These are phyloP conservation scores for Metschnikowia orientalis DNA, from an alignment of 805 yeast species.

Conservation along the genomic window DNA sequence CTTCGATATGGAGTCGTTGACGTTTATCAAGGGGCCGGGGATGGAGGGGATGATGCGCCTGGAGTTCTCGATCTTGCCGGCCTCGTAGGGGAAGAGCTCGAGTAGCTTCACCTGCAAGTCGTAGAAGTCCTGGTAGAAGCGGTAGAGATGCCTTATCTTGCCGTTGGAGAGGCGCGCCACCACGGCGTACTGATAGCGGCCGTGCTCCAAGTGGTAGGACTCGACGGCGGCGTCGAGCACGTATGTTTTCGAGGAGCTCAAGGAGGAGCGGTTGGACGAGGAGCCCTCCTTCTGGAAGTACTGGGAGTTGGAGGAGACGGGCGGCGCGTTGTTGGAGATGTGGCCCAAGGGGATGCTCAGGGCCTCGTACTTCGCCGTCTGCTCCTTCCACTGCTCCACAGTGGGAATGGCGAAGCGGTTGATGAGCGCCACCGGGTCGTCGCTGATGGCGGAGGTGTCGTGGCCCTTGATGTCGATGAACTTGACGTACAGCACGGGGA, in stretches of 20 bases:
- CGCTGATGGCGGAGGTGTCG: constrained; percentile 32
- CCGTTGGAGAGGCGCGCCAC: constrained; percentile 65
- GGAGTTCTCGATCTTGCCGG: constrained; percentile 76
- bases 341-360: constrained; percentile 71
- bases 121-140: constrained; percentile 94
- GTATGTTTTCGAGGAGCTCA: constrained; percentile 28
- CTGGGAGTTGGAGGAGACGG: constrained; percentile 34
- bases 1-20: constrained; percentile 65
- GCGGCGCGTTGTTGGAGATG: constrained; percentile 29
- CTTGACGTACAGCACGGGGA: constrained; percentile 87
- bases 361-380: constrained; percentile 89
- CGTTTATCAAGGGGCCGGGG: constrained; percentile 93
- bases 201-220: constrained; percentile 73
- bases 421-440: constrained; percentile 51
- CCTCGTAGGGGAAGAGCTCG: constrained; percentile 85
- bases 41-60: constrained; percentile 85
- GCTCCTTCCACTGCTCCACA: constrained; percentile 92
- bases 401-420: constrained; percentile 72
- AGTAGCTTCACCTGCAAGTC: constrained; percentile 83
- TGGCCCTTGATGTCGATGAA: constrained; percentile 65
- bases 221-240: constrained; percentile 72
- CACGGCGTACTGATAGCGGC: constrained; percentile 84
- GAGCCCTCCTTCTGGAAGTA: constrained; percentile 27
- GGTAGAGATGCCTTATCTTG: constrained; percentile 63
- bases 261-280: constrained; percentile 28